phyloP scores from a whole-genome alignment of 2,329 filamentous ascomycete species.

The Fusarium nelsonii region DNA sequence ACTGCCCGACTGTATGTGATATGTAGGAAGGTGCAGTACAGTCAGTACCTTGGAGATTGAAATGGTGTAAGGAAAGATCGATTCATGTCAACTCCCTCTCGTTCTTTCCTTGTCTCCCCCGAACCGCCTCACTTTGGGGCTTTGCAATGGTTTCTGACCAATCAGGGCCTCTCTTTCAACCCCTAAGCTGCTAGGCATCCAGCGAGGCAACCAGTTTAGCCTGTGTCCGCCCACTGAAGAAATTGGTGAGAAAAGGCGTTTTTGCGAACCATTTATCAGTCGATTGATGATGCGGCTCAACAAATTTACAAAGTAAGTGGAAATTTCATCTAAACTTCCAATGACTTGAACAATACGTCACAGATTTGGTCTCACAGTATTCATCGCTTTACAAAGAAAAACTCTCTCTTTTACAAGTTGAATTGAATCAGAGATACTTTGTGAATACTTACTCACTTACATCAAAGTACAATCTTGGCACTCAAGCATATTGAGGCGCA shows the following conservation, averaged over 20 bases:
- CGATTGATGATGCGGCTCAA: slow-evolving; percentile 30
- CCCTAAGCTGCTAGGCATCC: slow-evolving; percentile 33
- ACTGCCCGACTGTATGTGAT: neutral
- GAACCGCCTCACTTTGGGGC: slow-evolving; percentile 39
- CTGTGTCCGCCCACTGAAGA: slow-evolving; percentile 25
- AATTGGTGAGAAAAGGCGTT: neutral
- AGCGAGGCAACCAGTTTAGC: slow-evolving; percentile 36
- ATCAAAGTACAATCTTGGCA: neutral
- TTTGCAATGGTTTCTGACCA: slow-evolving; percentile 22
- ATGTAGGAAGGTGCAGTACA: slow-evolving; percentile 3
- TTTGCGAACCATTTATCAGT: slow-evolving; percentile 32
- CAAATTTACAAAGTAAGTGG: neutral
- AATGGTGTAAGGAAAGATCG: neutral
- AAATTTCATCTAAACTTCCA: slow-evolving; percentile 1
- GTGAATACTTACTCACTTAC: neutral
- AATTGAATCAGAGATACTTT: neutral
- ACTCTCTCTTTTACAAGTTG: neutral
- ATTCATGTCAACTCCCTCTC: neutral
- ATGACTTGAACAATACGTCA: neutral
- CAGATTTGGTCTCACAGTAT: neutral
- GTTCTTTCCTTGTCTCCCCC: slow-evolving; percentile 14
- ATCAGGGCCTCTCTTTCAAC: slow-evolving; percentile 35
- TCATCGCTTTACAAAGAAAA: neutral
- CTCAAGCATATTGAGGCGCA: neutral
- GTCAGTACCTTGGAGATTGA: neutral